phyloP scores from a whole-genome alignment of 177 flowering plant genomes.

The Vitis hybrid region DNA sequence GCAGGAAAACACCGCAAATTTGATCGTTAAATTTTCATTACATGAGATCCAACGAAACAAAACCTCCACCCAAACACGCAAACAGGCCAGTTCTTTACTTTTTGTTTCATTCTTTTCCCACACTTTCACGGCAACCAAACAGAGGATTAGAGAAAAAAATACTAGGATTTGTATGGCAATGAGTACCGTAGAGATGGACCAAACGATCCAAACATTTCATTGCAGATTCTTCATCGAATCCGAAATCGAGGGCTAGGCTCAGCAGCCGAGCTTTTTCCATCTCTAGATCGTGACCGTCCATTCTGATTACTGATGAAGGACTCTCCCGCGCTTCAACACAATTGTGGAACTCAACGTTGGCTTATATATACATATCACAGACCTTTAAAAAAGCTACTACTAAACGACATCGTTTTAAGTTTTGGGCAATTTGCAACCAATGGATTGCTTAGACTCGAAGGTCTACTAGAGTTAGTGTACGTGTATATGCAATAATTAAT shows the following conservation, averaged over 20 bases:
- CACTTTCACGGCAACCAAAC: not conserved
- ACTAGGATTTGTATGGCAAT: not conserved
- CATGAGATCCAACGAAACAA: too few relatives aligned
- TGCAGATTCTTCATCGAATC: constrained; percentile 73
- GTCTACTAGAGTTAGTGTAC: too few relatives aligned
- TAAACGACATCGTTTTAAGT: not conserved
- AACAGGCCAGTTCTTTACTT: too few relatives aligned
- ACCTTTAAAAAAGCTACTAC: not conserved
- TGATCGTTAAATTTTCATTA: too few relatives aligned
- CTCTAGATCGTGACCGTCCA: constrained; percentile 45
- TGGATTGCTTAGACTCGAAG: too few relatives aligned
- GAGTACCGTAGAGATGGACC: constrained; percentile 73
- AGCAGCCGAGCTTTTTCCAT: constrained; percentile 71
- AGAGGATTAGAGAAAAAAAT: not conserved
- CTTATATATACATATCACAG: not conserved
- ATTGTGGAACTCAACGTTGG: not conserved
- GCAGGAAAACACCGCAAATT: too few relatives aligned
- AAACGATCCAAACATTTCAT: constrained; percentile 68
- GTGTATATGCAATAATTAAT: too few relatives aligned
- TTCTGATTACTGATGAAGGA: not conserved
- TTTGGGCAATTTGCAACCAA: too few relatives aligned
- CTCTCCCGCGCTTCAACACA: constrained; percentile 26
- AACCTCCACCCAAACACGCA: too few relatives aligned
- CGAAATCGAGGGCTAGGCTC: constrained; percentile 78
- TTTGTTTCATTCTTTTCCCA: too few relatives aligned